Evolutionary conservation across 192 early-diverging fungal species (phyloP).

Genomic region (Paraglomus brasilianum): DNA sequence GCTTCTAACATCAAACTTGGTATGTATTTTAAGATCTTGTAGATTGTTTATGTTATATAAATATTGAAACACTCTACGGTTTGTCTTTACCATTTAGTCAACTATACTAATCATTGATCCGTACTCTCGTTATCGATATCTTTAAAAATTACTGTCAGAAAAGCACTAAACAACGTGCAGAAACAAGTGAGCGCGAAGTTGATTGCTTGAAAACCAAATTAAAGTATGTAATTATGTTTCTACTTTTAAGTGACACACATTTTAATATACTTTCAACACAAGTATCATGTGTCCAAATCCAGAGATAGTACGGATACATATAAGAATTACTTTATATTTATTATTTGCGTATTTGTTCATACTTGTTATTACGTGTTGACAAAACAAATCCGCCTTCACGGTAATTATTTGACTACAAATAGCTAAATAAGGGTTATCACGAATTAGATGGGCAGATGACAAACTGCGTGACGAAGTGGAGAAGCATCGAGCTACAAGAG

Average conservation of each 20-base stretch:
- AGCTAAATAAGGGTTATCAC: conserved; percentile 16
- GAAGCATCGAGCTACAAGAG: conserved; percentile 39
- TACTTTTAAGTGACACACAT: background rate
- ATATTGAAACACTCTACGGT: too few species aligned
- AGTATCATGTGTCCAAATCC: background rate
- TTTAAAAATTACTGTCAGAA: background rate
- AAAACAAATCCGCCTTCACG: too few species aligned
- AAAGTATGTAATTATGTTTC: conserved; percentile 9
- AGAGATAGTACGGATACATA: conserved; percentile 1
- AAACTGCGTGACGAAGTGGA: conserved; percentile 35
- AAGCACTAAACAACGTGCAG: conserved; percentile 8
- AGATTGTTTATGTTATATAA: background rate
- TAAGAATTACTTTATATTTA: conserved; percentile 1
- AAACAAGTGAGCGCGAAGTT: conserved; percentile 30
- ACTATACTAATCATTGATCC: too few species aligned
- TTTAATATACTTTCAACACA: background rate
- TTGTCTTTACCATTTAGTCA: too few species aligned
- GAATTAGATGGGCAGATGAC: conserved; percentile 29
- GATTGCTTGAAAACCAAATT: conserved; percentile 26
- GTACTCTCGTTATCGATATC: background rate
- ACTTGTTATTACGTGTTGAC: too few species aligned
- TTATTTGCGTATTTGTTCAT: background rate
- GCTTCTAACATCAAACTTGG: background rate
- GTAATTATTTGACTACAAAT: too few species aligned
- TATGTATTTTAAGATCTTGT: background rate